phyloP scores from a whole-genome alignment of 164 flowering plant genomes.

The Sedum album region DNA sequence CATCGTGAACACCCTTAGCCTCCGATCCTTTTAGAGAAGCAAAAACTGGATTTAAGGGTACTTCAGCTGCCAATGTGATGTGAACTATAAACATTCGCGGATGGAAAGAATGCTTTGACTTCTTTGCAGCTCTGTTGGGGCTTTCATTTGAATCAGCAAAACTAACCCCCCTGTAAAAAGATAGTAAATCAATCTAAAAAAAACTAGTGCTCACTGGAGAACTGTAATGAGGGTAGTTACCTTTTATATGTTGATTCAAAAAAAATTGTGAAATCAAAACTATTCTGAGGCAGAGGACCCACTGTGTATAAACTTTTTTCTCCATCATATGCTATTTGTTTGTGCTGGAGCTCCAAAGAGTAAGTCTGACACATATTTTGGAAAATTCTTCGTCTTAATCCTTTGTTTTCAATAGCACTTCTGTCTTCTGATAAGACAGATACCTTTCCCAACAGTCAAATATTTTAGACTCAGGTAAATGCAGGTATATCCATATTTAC shows the following conservation, averaged over 20 bases:
- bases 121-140: conserved; percentile 32
- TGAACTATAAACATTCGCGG: conserved; percentile 46
- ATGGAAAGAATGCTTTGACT: conserved; percentile 35
- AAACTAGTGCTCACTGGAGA: background rate
- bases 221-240: conserved; percentile 18
- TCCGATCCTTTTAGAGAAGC: conserved; percentile 41
- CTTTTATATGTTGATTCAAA: conserved; percentile 39
- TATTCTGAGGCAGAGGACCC: conserved; percentile 55
- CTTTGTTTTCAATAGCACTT: conserved; percentile 36
- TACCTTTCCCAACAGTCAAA: conserved; percentile 35
- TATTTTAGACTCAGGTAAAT: background rate
- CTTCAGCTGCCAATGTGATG: conserved; percentile 44
- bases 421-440: conserved; percentile 39
- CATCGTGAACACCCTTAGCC: conserved; percentile 40
- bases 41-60: conserved; percentile 42
- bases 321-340: conserved; percentile 71
- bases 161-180: conserved; percentile 18
- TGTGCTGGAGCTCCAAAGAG: conserved; percentile 45
- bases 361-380: conserved; percentile 50
- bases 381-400: conserved; percentile 50
- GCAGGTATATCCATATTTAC: background rate
- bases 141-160: conserved; percentile 25
- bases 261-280: conserved; percentile 45
- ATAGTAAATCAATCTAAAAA: background rate
- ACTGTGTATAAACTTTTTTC: conserved; percentile 53